Evolutionary conservation across 306 rosid species (phyloP).

Genomic region (Abrus pulchellus): DNA sequence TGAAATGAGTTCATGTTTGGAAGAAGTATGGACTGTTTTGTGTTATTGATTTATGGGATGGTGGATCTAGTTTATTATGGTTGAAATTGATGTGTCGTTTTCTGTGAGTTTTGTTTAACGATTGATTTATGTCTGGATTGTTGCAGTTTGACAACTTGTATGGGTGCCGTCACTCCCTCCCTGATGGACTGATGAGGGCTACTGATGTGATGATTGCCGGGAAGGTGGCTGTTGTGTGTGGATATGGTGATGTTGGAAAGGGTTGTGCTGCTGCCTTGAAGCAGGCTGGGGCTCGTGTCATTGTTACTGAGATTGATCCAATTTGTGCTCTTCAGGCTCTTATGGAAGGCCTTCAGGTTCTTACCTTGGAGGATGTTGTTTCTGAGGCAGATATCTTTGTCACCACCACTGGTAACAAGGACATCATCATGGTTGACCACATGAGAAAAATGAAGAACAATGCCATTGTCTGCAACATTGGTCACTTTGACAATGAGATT

Average conservation of each 20-base stretch:
- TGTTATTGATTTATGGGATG: background rate
- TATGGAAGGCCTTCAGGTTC: conserved; percentile 91
- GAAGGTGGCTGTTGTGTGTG: conserved; percentile 85
- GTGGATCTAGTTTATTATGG: conserved; percentile 26
- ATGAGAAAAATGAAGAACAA: conserved; percentile 99
- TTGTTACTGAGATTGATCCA: conserved; percentile 95
- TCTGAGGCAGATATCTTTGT: conserved; percentile 89
- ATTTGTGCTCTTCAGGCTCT: conserved; percentile 98
- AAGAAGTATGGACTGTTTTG: background rate
- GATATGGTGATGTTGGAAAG: conserved; percentile 98
- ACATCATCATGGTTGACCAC: conserved; percentile 88
- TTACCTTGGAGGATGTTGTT: conserved; percentile 75
- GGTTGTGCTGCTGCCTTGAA: conserved; percentile 97
- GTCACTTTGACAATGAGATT: conserved; percentile 97
- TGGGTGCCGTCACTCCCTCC: conserved; percentile 99
- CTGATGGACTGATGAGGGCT: conserved; percentile 97
- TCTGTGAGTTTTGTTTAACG: conserved; percentile 26
- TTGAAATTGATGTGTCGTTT: conserved; percentile 4
- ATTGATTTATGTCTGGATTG: conserved; percentile 2
- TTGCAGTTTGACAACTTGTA: conserved; percentile 96
- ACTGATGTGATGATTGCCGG: conserved; percentile 99
- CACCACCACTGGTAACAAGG: conserved; percentile 99
- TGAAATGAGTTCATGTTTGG: too few species aligned
- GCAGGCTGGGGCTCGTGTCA: conserved; percentile 98
- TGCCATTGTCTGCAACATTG: conserved; percentile 96